Percentiles rank a stretch among this genome's conserved stretches.
phyloP scores from a whole-genome alignment of 208 protist species.

The Acanthamoeba castellanii region DNA sequence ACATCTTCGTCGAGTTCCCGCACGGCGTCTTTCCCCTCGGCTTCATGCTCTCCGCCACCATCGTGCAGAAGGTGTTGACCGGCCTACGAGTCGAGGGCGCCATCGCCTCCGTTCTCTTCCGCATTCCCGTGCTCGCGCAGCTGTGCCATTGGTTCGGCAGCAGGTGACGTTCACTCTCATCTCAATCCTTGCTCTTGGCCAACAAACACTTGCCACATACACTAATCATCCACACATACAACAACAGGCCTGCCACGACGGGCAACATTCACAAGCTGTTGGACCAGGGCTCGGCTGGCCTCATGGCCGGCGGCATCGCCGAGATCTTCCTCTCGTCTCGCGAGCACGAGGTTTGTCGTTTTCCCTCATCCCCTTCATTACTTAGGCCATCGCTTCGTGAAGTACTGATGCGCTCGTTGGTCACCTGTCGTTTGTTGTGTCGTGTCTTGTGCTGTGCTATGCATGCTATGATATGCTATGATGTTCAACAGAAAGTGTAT shows the following conservation, averaged over 20 bases:
- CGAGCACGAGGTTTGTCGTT: constrained; percentile 31
- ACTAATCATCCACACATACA: no score
- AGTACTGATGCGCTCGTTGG: no score
- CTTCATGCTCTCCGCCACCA: constrained; percentile 61
- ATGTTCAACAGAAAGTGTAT: constrained; percentile 65
- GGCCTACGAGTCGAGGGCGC: constrained; percentile 61
- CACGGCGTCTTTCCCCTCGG: constrained; percentile 73
- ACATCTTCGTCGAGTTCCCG: constrained; percentile 70
- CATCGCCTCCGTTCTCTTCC: constrained; percentile 42
- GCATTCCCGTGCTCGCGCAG: constrained; percentile 26
- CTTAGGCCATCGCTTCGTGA: no score
- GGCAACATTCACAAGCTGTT: constrained; percentile 42
- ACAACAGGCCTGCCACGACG: not conserved
- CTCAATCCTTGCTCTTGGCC: no score
- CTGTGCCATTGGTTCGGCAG: constrained; percentile 56
- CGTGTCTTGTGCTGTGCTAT: no score
- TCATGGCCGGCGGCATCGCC: constrained; percentile 70
- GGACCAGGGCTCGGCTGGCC: constrained; percentile 29
- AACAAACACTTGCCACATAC: no score
- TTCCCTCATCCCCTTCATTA: not conserved
- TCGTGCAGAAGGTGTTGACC: constrained; percentile 60
- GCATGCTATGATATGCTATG: no score
- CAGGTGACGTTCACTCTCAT: not conserved
- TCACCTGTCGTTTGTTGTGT: no score
- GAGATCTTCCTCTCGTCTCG: constrained; percentile 71